A percentile compares a stretch with the other conserved stretches of the same genome.
These are phyloP conservation scores for Penicillium oxalicum DNA, from an alignment of 2,329 filamentous ascomycete genomes.

Conservation along the genomic window DNA sequence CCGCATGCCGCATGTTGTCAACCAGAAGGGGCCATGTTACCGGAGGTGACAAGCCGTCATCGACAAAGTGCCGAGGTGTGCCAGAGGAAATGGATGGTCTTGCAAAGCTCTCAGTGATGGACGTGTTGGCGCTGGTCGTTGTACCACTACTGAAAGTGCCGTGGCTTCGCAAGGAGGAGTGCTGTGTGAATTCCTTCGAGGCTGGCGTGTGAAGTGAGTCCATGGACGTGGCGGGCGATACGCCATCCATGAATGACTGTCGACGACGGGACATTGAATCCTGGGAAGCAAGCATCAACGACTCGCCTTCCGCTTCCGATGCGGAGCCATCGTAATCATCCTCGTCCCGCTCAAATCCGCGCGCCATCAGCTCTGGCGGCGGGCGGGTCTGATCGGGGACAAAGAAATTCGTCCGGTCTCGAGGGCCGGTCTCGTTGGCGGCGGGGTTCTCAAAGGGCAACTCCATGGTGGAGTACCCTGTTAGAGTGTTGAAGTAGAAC, in stretches of 20 bases:
- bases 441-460: conserved; percentile 88
- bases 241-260: conserved; percentile 61
- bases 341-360: conserved; percentile 74
- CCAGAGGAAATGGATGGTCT: conserved; percentile 41
- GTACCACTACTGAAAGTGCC: conserved; percentile 36
- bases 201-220: conserved; percentile 76
- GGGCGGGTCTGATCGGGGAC: conserved; percentile 86
- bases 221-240: conserved; percentile 85
- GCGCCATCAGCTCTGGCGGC: conserved; percentile 83
- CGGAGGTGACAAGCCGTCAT: conserved; percentile 73
- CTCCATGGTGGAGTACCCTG: conserved; percentile 90
- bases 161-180: conserved; percentile 18
- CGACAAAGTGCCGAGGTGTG: conserved; percentile 79
- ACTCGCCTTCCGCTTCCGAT: conserved; percentile 75
- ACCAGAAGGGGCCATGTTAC: conserved; percentile 86
- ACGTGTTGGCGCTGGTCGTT: conserved; percentile 49
- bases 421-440: conserved; percentile 72
- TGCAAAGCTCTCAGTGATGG: conserved; percentile 48
- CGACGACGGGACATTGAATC: conserved; percentile 62
- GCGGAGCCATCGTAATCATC: conserved; percentile 92
- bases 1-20: conserved; percentile 84
- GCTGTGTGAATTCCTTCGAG: conserved; percentile 47
- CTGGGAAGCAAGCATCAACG: conserved; percentile 61
- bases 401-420: conserved; percentile 80
- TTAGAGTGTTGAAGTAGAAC: conserved; percentile 98